Conservation (phyloP, 106 monocot genomes). For the Allium fistulosum region DNA sequence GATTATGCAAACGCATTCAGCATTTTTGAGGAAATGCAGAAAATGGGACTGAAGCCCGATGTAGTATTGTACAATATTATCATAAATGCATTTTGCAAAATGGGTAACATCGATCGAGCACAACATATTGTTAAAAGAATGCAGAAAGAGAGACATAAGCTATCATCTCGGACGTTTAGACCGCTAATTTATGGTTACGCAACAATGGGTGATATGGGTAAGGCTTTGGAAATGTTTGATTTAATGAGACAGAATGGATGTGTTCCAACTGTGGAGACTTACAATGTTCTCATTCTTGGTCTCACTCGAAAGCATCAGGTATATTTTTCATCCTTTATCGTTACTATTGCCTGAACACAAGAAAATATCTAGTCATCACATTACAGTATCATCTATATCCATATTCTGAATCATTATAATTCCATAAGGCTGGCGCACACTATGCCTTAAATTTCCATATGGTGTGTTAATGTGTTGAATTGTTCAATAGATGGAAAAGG, state of each 20-base stretch:
- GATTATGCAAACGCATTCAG: constrained; percentile 94
- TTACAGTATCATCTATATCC: no score
- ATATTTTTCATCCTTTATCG: not conserved
- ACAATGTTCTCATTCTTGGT: constrained; percentile 91
- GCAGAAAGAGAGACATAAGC: constrained; percentile 63
- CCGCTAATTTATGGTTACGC: constrained; percentile 90
- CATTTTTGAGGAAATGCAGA: constrained; percentile 89
- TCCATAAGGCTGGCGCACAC: not conserved
- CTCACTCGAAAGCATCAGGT: constrained; percentile 79
- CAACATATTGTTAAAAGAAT: constrained; percentile 69
- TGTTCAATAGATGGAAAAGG: constrained; percentile 64
- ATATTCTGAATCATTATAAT: not conserved
- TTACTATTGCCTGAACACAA: not conserved
- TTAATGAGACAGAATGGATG: constrained; percentile 82
- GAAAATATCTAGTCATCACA: no score
- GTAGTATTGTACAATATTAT: constrained; percentile 84
- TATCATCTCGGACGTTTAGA: constrained; percentile 77
- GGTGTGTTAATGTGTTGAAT: no score
- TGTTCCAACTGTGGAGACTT: constrained; percentile 77
- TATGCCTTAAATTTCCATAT: not conserved
- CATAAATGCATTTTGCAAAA: constrained; percentile 90
- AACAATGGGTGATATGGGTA: constrained; percentile 62
- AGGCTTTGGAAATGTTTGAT: constrained; percentile 71
- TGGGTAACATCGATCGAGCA: constrained; percentile 89
- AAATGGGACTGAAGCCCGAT: constrained; percentile 72